phyloP scores from a whole-genome alignment of 2,329 filamentous ascomycete species.

The Diaporthe sp. region DNA sequence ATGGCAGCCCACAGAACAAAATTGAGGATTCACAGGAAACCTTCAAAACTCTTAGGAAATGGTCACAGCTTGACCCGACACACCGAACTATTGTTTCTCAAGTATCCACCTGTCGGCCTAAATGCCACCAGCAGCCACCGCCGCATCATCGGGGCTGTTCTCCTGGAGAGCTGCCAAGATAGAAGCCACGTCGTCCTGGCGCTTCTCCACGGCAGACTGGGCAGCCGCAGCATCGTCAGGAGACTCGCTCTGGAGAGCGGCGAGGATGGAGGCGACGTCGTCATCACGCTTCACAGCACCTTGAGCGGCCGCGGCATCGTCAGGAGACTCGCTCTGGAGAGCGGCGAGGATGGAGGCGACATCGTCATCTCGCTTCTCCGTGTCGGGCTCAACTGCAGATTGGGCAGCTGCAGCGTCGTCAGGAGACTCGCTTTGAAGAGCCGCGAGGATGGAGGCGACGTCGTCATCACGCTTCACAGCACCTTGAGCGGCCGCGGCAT shows the following conservation, averaged over 20 bases:
- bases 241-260: constrained; percentile 13
- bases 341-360: constrained; percentile 26
- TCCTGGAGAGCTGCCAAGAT: constrained; percentile 23
- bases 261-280: constrained; percentile 22
- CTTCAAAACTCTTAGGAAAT: not conserved
- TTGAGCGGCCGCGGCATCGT: not conserved
- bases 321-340: constrained; percentile 21
- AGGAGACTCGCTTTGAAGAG: constrained; percentile 20
- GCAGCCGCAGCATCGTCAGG: constrained; percentile 19
- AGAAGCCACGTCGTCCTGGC: not conserved
- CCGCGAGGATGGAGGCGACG: constrained; percentile 22
- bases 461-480: constrained; percentile 18
- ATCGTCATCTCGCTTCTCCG: constrained; percentile 15
- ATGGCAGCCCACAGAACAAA: not conserved
- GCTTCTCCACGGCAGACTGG: constrained; percentile 18
- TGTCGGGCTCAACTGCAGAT: not conserved
- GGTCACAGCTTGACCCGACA: constrained; percentile 22
- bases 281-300: constrained; percentile 12
- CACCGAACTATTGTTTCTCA: not conserved
- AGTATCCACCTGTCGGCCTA: not conserved
- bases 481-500: not conserved
- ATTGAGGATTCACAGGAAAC: not conserved
- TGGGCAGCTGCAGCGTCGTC: constrained; percentile 5
- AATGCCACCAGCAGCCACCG: not conserved
- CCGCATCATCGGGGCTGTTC: constrained; percentile 23